Evolutionary conservation across 345 rosid species (phyloP).

Genomic region (Litchi chinensis): DNA sequence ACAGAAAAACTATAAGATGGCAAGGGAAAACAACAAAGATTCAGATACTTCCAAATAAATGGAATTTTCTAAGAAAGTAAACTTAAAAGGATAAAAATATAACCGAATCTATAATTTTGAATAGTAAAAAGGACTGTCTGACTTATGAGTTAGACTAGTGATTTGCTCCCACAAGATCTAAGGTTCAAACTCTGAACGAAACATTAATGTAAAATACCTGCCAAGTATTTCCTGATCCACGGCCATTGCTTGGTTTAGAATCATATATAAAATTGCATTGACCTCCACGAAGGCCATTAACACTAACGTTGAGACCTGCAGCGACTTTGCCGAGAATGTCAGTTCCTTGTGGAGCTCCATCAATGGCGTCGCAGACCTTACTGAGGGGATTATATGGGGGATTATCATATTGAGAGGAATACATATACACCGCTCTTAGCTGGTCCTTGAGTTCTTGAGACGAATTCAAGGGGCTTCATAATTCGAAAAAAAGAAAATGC

Average conservation of each 20-base stretch:
- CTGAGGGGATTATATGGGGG: conserved; percentile 33
- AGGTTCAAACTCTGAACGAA: too few relatives aligned
- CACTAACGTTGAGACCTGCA: conserved; percentile 29
- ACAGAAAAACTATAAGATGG: too few relatives aligned
- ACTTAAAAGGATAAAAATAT: too few relatives aligned
- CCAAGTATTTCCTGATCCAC: conserved; percentile 42
- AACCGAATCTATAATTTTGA: too few relatives aligned
- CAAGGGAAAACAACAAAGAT: background rate
- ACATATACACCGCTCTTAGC: conserved; percentile 15
- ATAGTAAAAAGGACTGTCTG: too few relatives aligned
- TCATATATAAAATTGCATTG: background rate
- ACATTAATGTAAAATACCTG: conserved; percentile 28
- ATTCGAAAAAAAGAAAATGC: too few relatives aligned
- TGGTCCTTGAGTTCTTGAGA: conserved; percentile 27
- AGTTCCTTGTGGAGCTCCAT: conserved; percentile 21
- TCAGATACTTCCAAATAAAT: too few relatives aligned
- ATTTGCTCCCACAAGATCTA: too few relatives aligned
- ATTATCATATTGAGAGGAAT: conserved; percentile 47
- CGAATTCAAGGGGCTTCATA: conserved; percentile 34
- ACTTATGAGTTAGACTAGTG: too few relatives aligned
- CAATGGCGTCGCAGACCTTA: conserved; percentile 40
- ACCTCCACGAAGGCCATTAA: background rate
- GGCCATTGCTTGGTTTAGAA: background rate
- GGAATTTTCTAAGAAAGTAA: too few relatives aligned
- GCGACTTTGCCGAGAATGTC: conserved; percentile 35